Evolutionary conservation across 2,329 filamentous ascomycete genomes (phyloP), one percentile per base, ranked within the genome.

Genomic region (Cytospora schulzeri): DNA sequence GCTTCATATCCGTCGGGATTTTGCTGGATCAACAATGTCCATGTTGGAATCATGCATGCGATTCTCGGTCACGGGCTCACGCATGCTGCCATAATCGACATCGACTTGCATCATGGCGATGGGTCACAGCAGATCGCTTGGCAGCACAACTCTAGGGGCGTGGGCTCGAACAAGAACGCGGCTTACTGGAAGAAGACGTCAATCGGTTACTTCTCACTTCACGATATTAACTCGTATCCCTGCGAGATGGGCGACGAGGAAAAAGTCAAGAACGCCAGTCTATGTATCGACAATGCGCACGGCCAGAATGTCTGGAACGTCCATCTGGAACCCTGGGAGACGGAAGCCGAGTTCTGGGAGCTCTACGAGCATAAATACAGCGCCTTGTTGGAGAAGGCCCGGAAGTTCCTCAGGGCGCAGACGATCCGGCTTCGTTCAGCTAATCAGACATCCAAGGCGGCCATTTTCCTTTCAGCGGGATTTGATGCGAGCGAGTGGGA

Each of bases 401-500:
- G 91, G 7, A 81, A 79, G 3, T 98, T 92, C 71, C 80, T 98
- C n/a, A 85, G 83, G 60, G 80, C 80, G 17, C 92, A 97, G 70
- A 88, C 91, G 0, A 82, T 88, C 52, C 85, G 86, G 33, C 77
- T 95, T 33, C 81, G 80, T 12, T 78, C 81, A 22, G 79, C 83
- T 58, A 84, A 86, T 48, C 83, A 88, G 38, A 79, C 80, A 28
- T 90, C 93, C 4, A 94, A 90, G 71, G 91, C 91, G 2, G 94
- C 92, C 38, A 93, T 99, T 54, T 99, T 99, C 78, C 79, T 99
- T 57, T 98, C 94, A 54, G 93, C 95, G 2, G 96, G 95, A 0
- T 99, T 99, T 69, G 95, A 99, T 77, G 95, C 95, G 3, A 97
- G 93, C 73, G 93, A 99, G 74, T 96, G 91, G 88, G 95, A 99